These are phyloP conservation scores for Colletotrichum spaethianum DNA, from an alignment of 2,329 filamentous ascomycete genomes.

Conservation along the genomic window DNA sequence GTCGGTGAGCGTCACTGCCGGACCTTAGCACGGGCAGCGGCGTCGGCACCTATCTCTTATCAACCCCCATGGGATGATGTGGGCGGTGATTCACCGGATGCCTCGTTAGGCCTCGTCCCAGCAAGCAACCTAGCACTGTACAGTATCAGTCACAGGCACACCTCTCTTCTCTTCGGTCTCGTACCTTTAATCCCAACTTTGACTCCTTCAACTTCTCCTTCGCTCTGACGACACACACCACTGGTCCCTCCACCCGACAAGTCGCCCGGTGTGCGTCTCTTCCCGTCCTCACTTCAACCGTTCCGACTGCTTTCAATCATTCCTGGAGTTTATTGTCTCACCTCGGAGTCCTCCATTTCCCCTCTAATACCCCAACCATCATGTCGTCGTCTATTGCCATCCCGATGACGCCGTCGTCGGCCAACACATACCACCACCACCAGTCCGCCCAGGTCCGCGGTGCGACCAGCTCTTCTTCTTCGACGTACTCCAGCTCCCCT, in stretches of 20 bases:
- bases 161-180: conserved; percentile 32
- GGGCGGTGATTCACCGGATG: conserved; percentile 37
- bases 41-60: conserved; percentile 41
- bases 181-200: conserved; percentile 18
- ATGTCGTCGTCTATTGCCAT: conserved; percentile 82
- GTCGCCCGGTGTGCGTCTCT: conserved; percentile 15
- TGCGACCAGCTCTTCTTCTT: conserved; percentile 64
- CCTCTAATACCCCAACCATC: conserved; percentile 43
- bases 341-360: conserved; percentile 14
- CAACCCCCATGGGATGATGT: conserved; percentile 39
- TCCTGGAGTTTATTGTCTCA: conserved; percentile 24
- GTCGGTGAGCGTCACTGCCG: neutral
- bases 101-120: conserved; percentile 38
- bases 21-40: conserved; percentile 15
- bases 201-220: conserved; percentile 36
- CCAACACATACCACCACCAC: conserved; percentile 50
- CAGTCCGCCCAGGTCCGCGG: conserved; percentile 58
- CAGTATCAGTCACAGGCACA: conserved; percentile 37
- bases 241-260: conserved; percentile 34
- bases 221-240: conserved; percentile 31
- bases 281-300: conserved; percentile 6
- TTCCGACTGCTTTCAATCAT: conserved; percentile 22
- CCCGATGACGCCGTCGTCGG: conserved; percentile 61
- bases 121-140: conserved; percentile 38
- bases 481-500: conserved; percentile 70